phyloP scores from a whole-genome alignment of 2,329 filamentous ascomycete species.

The Colletotrichum orchidophilum region DNA sequence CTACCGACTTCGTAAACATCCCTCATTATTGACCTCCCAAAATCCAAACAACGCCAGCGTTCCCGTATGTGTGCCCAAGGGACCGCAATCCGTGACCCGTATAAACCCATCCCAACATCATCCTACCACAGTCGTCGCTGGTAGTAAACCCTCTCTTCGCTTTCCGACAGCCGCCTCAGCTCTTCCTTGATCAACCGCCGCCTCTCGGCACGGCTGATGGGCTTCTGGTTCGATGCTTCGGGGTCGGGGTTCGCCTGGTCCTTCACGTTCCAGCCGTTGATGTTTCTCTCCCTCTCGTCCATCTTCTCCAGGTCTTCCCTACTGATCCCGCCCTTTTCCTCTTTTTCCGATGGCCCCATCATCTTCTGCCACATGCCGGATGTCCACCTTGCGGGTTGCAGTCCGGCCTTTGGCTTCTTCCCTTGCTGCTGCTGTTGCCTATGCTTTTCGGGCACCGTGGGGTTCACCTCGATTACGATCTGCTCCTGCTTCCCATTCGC shows the following conservation, averaged over 20 bases:
- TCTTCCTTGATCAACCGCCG: constrained; percentile 68
- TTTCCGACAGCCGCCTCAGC: constrained; percentile 57
- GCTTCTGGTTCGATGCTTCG: constrained; percentile 52
- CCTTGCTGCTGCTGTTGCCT: constrained; percentile 8
- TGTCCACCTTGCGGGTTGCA: constrained; percentile 27
- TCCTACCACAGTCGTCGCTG: constrained; percentile 63
- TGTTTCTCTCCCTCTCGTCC: constrained; percentile 34
- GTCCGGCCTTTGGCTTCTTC: constrained; percentile 31
- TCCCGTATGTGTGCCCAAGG: constrained; percentile 11
- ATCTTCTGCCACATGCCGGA: constrained; percentile 29
- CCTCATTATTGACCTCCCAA: constrained; percentile 4
- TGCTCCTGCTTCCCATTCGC: constrained; percentile 31
- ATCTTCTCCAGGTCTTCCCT: constrained; percentile 38
- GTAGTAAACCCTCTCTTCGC: constrained; percentile 59
- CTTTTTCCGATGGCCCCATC: neutral
- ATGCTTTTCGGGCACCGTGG: constrained; percentile 39
- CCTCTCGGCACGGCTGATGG: constrained; percentile 62
- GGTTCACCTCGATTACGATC: constrained; percentile 48
- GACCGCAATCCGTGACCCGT: neutral
- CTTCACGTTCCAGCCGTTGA: constrained; percentile 35
- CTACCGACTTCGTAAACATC: constrained; percentile 19
- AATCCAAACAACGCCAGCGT: constrained; percentile 14
- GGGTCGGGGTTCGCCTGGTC: constrained; percentile 46
- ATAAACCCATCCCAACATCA: neutral
- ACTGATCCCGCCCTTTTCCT: constrained; percentile 16